Evolutionary conservation across 495 filamentous ascomycete genomes (phyloP), one percentile per base, ranked within the genome.

Genomic region (Xylaria scruposa): DNA sequence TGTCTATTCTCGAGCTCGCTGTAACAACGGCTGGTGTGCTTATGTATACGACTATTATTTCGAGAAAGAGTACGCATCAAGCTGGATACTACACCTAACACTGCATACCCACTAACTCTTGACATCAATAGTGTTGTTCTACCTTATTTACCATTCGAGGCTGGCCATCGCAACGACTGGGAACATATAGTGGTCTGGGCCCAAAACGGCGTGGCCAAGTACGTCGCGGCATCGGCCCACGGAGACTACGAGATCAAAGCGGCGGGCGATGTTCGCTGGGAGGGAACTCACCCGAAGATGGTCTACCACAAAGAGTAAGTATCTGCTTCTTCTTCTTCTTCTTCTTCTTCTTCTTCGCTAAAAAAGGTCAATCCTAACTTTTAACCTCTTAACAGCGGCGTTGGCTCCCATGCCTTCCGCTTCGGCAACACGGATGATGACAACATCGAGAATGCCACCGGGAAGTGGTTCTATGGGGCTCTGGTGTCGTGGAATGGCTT

Each of bases 41-140:
- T 82, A 83, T 72, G 40, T 85, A 42, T 85, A 85, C 76, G 81
- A 80, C 64, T 84, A 84, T 73, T 85, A 84, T 75, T 85, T 85
- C 38, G 83, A 85, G 74, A 85, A 85, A 75, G 83, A 85, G 58
- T 67, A 58, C n/a, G 70, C 38, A 17, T 15, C 31, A 3, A 65
- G 49, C 21, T 36, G n/a, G 0, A 21, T 24, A 21, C 46, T 21
- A 51, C 9, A 2, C 31, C n/a, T 9, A 19, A 4, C 12, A 46
- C 51, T 38, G n/a, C n/a, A n/a, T n/a, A 10, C 6, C 29, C 24
- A 13, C 67, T 60, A 10, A 69, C 65, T 60, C 46, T 49, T 47
- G 24, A 44, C 42, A 12, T 40, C 5, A 26, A 49, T 26, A 69
- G 67, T 74, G 80, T 83, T 1, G 74, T 80, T 0, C 58, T 81